Evolutionary conservation across 73 alveolate genomes (phyloP), one percentile per base, ranked within the genome.

Genomic region (Breviolum minutum): DNA sequence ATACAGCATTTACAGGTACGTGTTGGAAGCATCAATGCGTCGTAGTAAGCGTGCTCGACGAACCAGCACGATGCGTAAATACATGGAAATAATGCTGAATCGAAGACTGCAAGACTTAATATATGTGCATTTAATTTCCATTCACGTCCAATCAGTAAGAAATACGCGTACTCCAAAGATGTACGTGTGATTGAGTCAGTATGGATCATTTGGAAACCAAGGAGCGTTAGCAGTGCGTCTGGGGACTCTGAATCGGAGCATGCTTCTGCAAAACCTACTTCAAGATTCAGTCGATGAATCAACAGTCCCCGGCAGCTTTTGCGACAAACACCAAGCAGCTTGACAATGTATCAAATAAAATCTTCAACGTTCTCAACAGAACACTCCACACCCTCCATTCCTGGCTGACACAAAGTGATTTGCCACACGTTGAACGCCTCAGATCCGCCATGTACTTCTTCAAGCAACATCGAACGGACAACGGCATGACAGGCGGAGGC

Each of bases 341-440:
- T 40, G 54, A 40, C 54, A 40, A 40, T 40, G 54, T 40, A 0
- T 40, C 54, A 6, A 7, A 8, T 22, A 11, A 11, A 0, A 27
- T 54, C 60, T 19, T 30, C n/a, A 22, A 68, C 77, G 3, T 40
- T 40, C 77, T 22, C 77, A 14, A 68, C 77, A 14, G 77, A 68
- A 22, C 77, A 14, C 77, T 68, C n/a, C 77, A 17, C 24, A 68
- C 77, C 77, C 77, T 68, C 17, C 77, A 68, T 40, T 40, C 54
- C 54, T 40, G 88, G 90, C 97, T n/a, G 62, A 83, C 97, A 92
- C 64, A 92, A 40, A 8, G 97, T 92, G 66, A 92, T 19, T 54
- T n/a, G 88, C 97, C 97, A 92, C 64, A 92, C 97, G 22, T 92
- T 92, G 97, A 92, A 92, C 14, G 97, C 97, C 97, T 90, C 54